Evolutionary conservation across 371 early-diverging fungal genomes (phyloP), one percentile per base, ranked within the genome.

Genomic region (Chytridium lagenaria): DNA sequence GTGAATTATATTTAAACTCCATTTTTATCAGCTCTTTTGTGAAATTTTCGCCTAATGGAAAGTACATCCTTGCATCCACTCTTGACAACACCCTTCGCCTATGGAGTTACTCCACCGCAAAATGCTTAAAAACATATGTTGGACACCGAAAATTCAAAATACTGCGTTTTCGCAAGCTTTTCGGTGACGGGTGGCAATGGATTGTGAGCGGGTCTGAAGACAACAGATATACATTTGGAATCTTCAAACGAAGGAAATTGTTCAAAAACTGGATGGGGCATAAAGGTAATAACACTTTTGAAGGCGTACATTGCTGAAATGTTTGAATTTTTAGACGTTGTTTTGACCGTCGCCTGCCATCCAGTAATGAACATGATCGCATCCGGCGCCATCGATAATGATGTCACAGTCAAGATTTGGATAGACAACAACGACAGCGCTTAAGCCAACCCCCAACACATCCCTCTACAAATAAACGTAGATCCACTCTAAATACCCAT

Each of bases 1-100:
- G 36, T 44, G 34, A 39, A 61, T 37, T 28, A 40, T 28, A 67
- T 33, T 69, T 69, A 16, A 28, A 22, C 15, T 26, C 3, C 59
- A 64, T 30, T 19, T n/a, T n/a, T n/a, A 22, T 72, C 7, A 92
- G 92, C n/a, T 93, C 97, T 0, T 96, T 94, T 85, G 97, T 94
- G 38, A 96, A 95, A 81, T 98, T 98, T 78, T 96, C 97, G 33
- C 99, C 99, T 36, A 98, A 98, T 80, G 96, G 98, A 74, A 97
- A 97, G 85, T 98, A 94, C 81, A 95, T 98, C 71, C 88, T 98
- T 59, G 95, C 98, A 1, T 90, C 95, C 0, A 95, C 97, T 12
- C 84, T 94, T 67, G 97, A 98, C 84, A 93, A 90, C 76, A 95
- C 96, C 30, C 84, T 98, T 59, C 90, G 96, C 40, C 89, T 98